Evolutionary conservation across 1,284 basidiomycete species (phyloP).

Genomic region (Cronartium quercuum): DNA sequence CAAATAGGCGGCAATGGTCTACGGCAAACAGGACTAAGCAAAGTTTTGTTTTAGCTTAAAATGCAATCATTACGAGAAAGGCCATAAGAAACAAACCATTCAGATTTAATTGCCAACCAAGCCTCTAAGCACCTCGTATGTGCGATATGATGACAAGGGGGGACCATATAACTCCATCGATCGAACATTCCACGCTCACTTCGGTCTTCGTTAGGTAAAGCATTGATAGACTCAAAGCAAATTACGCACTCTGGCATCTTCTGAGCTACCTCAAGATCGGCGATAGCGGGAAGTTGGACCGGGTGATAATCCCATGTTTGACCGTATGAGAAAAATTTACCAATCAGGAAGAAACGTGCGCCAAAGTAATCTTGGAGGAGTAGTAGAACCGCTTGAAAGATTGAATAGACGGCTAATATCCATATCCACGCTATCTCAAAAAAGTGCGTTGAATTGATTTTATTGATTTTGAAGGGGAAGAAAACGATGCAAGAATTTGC

Average conservation of each 20-base stretch:
- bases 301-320: constrained; percentile 49
- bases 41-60: background rate
- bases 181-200: constrained; percentile 16
- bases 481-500: background rate
- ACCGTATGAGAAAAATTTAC: constrained; percentile 36
- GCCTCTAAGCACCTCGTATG: constrained; percentile 46
- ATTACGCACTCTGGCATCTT: constrained; percentile 46
- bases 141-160: constrained; percentile 47
- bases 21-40: constrained; percentile 40
- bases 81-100: constrained; percentile 38
- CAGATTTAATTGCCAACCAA: constrained; percentile 44
- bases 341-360: constrained; percentile 47
- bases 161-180: constrained; percentile 40
- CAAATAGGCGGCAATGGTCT: constrained; percentile 41
- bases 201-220: constrained; percentile 26
- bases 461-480: no score
- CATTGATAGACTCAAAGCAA: constrained; percentile 46
- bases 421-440: constrained; percentile 43
- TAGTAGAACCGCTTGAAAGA: constrained; percentile 43
- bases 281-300: constrained; percentile 30
- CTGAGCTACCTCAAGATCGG: constrained; percentile 39
- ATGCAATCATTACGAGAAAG: background rate
- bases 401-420: constrained; percentile 44
- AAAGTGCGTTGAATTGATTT: no score
- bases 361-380: constrained; percentile 45